phyloP scores from a whole-genome alignment of 345 rosid species.

The Populus davidiana region DNA sequence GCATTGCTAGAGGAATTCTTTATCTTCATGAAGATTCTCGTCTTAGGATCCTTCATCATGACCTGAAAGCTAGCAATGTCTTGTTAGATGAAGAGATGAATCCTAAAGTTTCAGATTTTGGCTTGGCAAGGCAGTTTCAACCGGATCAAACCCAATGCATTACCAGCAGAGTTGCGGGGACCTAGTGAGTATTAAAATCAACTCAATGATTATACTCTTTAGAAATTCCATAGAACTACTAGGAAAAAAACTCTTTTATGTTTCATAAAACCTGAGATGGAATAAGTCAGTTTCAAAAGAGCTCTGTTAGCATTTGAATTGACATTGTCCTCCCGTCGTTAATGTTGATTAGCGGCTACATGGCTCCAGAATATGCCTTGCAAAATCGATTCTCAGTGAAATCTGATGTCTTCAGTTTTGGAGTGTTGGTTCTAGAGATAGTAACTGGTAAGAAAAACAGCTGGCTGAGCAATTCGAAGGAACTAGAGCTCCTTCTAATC shows the following conservation, averaged over 20 bases:
- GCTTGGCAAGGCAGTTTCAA: not conserved
- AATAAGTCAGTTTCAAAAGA: too few species aligned
- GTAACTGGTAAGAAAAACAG: not conserved
- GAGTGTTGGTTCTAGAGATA: not conserved
- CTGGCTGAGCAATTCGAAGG: not conserved
- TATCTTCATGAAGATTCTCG: conserved; percentile 13
- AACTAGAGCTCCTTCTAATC: not conserved
- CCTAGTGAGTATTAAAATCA: not conserved
- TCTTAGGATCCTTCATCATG: conserved; percentile 6
- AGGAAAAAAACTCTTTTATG: too few species aligned
- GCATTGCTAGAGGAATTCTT: conserved; percentile 9
- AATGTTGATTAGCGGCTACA: not conserved
- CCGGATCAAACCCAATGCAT: not conserved
- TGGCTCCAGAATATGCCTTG: not conserved
- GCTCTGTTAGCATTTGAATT: too few species aligned
- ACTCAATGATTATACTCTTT: too few species aligned
- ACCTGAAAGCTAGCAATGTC: not conserved
- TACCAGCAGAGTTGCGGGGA: not conserved
- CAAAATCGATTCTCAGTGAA: not conserved
- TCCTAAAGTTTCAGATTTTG: not conserved
- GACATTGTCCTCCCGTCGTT: too few species aligned
- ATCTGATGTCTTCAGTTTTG: not conserved
- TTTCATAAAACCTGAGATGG: too few species aligned
- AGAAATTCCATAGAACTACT: too few species aligned
- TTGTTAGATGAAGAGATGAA: not conserved